These are phyloP conservation scores for Trichosporon sp. DNA, from an alignment of 1,284 basidiomycete species.

Conservation along the genomic window DNA sequence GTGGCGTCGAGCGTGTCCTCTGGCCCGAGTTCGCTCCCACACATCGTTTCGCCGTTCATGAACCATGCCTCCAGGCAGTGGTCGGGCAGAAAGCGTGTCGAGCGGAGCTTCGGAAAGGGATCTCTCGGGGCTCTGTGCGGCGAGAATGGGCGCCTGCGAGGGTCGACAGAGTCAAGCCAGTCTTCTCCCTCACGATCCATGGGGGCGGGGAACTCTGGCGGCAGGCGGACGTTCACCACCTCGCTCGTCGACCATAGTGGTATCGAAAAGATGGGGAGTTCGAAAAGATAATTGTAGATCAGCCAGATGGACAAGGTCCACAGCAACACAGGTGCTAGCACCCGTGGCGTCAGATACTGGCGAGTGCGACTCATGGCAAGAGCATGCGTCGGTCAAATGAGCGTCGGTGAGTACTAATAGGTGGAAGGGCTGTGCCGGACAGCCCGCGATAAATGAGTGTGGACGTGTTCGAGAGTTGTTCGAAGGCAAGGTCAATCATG, in stretches of 20 bases:
- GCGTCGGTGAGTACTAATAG: neutral
- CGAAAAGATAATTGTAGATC: slow-evolving; percentile 26
- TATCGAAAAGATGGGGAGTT: neutral
- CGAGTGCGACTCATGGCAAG: neutral
- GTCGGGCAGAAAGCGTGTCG: slow-evolving; percentile 36
- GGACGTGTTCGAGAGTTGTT: neutral
- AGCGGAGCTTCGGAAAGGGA: slow-evolving; percentile 39
- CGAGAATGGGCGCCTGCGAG: slow-evolving; percentile 31
- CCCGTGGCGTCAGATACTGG: slow-evolving; percentile 19
- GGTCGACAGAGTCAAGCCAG: slow-evolving; percentile 30
- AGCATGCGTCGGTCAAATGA: neutral
- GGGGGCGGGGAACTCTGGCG: slow-evolving; percentile 29
- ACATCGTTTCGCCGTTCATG: slow-evolving; percentile 36
- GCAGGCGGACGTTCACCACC: neutral
- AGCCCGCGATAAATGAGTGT: neutral
- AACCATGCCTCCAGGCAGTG: slow-evolving; percentile 45
- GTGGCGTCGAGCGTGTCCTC: slow-evolving; percentile 44
- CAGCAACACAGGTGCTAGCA: slow-evolving; percentile 22
- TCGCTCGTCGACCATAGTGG: neutral
- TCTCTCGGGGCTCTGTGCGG: slow-evolving; percentile 29
- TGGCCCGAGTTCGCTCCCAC: slow-evolving; percentile 34
- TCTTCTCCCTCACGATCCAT: slow-evolving; percentile 31
- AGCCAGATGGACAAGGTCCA: slow-evolving; percentile 30
- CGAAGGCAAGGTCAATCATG: neutral
- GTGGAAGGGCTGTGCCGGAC: neutral